Evolutionary conservation across 108 stramenopile genomes (phyloP).

Genomic region (Cyclotella baltica): DNA sequence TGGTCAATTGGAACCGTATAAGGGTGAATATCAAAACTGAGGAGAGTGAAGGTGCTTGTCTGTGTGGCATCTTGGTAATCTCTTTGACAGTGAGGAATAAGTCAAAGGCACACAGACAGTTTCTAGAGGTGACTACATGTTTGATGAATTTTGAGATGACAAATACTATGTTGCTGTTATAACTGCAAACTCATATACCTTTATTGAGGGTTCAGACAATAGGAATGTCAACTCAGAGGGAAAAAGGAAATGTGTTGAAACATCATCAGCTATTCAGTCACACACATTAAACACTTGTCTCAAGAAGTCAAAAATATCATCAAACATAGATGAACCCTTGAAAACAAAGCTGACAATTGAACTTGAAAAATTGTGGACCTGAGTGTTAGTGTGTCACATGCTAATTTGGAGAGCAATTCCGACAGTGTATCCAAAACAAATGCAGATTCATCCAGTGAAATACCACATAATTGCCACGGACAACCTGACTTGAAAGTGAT

Average conservation of each 20-base stretch:
- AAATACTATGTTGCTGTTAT: slow-evolving; percentile 36
- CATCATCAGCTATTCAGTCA: slow-evolving; percentile 16
- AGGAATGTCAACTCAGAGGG: slow-evolving; percentile 36
- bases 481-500: slow-evolving; percentile 33
- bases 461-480: slow-evolving; percentile 34
- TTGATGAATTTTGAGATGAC: slow-evolving; percentile 28
- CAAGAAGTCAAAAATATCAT: slow-evolving; percentile 3
- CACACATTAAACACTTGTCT: slow-evolving; percentile 27
- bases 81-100: slow-evolving; percentile 30
- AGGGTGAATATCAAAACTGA: slow-evolving; percentile 23
- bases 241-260: slow-evolving; percentile 31
- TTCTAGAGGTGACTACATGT: slow-evolving; percentile 39
- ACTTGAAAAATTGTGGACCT: not conserved
- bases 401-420: not conserved
- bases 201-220: slow-evolving; percentile 3
- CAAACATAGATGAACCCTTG: not conserved
- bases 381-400: not conserved
- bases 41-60: slow-evolving; percentile 19
- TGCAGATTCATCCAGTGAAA: slow-evolving; percentile 1
- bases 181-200: not conserved
- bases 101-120: slow-evolving; percentile 32
- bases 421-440: not conserved
- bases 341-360: not conserved
- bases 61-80: slow-evolving; percentile 47
- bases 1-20: slow-evolving; percentile 12